These are phyloP conservation scores for Bretschneidera sinensis DNA, from an alignment of 345 rosid species.

Conservation along the genomic window DNA sequence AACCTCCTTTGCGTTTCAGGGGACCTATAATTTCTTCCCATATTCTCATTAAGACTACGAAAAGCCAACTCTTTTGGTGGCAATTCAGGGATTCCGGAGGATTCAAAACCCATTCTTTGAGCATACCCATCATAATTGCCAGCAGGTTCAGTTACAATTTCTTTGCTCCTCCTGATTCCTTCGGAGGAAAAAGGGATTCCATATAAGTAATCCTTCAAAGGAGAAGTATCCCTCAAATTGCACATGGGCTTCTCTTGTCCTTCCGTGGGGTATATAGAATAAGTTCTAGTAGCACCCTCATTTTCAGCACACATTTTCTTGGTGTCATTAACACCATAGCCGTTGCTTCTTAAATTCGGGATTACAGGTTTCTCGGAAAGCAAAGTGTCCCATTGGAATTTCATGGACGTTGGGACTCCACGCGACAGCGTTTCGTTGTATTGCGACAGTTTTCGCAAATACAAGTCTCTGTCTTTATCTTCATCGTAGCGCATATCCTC, in stretches of 20 bases:
- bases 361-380: constrained; percentile 10
- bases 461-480: constrained; percentile 8
- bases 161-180: neutral
- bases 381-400: constrained; percentile 39
- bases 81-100: neutral
- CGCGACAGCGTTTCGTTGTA: constrained; percentile 20
- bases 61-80: neutral
- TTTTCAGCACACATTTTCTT: neutral
- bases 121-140: neutral
- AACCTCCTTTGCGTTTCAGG: neutral
- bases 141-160: neutral
- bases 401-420: constrained; percentile 13
- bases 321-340: neutral
- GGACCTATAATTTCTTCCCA: neutral
- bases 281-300: neutral
- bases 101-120: neutral
- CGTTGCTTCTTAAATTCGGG: neutral
- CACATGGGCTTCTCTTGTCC: neutral
- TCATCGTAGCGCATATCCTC: neutral
- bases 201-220: neutral
- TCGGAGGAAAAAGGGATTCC: neutral
- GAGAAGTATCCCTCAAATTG: neutral
- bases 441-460: constrained; percentile 13
- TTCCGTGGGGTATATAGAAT: constrained; percentile 4
- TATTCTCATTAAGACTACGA: neutral